phyloP scores from a whole-genome alignment of 768 basidiomycete species.

The Lentinula sp. region DNA sequence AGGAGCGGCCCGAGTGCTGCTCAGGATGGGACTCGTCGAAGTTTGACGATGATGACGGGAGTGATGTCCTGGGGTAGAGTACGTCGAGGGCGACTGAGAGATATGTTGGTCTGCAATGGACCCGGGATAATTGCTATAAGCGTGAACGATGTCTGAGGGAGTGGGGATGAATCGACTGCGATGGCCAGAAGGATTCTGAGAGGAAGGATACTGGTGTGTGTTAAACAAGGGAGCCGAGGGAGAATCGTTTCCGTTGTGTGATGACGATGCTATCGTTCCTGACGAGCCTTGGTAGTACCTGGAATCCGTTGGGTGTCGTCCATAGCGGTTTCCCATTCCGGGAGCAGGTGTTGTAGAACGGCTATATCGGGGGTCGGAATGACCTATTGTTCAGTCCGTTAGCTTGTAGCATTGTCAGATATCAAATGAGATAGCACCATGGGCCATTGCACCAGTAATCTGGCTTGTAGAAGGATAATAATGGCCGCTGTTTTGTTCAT shows the following conservation, averaged over 20 bases:
- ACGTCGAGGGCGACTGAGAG: constrained; percentile 5
- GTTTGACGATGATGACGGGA: not conserved
- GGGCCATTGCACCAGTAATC: not conserved
- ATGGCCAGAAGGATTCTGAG: constrained; percentile 12
- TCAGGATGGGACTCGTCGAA: constrained; percentile 10
- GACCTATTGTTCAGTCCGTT: not conserved
- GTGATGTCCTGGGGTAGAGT: constrained; percentile 13
- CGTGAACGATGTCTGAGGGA: constrained; percentile 35
- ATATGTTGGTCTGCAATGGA: constrained; percentile 16
- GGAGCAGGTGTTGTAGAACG: constrained; percentile 6
- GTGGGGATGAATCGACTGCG: constrained; percentile 40
- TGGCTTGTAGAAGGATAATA: constrained; percentile 3
- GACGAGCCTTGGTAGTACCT: constrained; percentile 17
- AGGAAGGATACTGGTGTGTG: constrained; percentile 12
- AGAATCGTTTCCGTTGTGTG: constrained; percentile 10
- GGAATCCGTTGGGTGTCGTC: constrained; percentile 10
- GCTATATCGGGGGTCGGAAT: constrained; percentile 1
- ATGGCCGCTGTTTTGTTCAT: not conserved
- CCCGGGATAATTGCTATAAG: constrained; percentile 21
- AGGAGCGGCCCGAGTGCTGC: not conserved
- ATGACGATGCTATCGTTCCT: constrained; percentile 14
- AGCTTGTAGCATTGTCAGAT: not conserved
- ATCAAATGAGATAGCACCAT: not conserved
- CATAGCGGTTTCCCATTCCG: constrained; percentile 8
- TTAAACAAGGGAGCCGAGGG: constrained; percentile 16